Conservation (phyloP, 176 grass and related monocot species). For the Lolium perenne region DNA sequence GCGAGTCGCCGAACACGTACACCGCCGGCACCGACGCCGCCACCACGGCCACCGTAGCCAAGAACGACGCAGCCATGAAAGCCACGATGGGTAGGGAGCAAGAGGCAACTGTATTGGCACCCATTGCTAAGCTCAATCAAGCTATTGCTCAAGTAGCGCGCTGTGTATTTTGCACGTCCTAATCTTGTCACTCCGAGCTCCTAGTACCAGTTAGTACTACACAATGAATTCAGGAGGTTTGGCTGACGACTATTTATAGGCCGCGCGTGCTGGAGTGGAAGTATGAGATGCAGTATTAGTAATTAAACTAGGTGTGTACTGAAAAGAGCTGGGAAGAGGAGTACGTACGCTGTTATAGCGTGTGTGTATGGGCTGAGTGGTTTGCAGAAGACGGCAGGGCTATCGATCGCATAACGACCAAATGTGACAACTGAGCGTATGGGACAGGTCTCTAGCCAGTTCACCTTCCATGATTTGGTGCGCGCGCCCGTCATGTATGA, state of each 20-base stretch:
- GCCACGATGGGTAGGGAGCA: background rate
- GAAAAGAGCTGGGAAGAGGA: background rate
- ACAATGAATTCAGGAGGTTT: background rate
- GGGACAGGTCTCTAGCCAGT: background rate
- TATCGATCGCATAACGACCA: background rate
- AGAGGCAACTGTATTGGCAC: background rate
- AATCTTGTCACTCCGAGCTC: background rate
- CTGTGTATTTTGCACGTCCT: background rate
- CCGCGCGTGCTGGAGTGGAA: background rate
- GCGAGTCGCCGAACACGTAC: conserved; percentile 90
- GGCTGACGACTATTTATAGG: background rate
- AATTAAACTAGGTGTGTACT: background rate
- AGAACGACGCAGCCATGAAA: background rate
- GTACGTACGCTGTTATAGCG: background rate
- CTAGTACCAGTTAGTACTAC: too few relatives aligned
- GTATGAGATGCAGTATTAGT: background rate
- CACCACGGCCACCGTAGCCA: background rate
- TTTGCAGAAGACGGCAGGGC: background rate
- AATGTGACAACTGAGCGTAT: background rate
- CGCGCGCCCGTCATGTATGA: too few relatives aligned
- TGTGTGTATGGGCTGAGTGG: background rate
- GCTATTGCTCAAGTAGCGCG: background rate
- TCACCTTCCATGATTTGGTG: background rate
- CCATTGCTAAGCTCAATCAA: conserved; percentile 13
- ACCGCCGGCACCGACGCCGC: conserved; percentile 48